phyloP scores from a whole-genome alignment of 1,284 basidiomycete species.

The Ganoderma resinaceum region DNA sequence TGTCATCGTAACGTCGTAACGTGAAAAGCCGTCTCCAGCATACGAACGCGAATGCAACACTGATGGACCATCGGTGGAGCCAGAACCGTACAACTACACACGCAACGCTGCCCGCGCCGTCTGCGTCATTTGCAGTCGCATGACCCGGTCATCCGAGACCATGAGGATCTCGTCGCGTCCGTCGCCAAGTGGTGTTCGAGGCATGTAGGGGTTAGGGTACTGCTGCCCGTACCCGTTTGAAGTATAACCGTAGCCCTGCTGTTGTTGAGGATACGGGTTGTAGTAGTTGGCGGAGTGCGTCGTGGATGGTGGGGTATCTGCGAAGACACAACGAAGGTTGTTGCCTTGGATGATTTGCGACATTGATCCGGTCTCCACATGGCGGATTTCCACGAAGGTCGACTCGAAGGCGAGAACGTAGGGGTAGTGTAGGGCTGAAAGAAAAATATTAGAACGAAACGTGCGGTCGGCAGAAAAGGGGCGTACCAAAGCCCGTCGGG shows the following conservation, averaged over 20 bases:
- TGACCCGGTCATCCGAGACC: constrained; percentile 81
- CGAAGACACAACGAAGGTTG: constrained; percentile 89
- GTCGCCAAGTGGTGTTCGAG: constrained; percentile 46
- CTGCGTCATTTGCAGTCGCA: constrained; percentile 63
- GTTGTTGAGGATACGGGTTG: constrained; percentile 41
- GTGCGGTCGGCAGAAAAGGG: not conserved
- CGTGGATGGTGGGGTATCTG: constrained; percentile 92
- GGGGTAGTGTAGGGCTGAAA: constrained; percentile 90
- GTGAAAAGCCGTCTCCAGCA: constrained; percentile 17
- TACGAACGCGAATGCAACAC: not conserved
- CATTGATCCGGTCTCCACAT: constrained; percentile 92
- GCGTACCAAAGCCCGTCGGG: constrained; percentile 92
- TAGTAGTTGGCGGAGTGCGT: constrained; percentile 51
- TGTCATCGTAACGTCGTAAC: constrained; percentile 22
- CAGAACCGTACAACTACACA: constrained; percentile 6
- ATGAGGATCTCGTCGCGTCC: constrained; percentile 81
- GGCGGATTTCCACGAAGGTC: constrained; percentile 95
- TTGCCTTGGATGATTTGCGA: constrained; percentile 96
- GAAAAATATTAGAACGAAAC: not conserved
- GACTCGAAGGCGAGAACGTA: constrained; percentile 98
- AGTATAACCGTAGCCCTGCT: constrained; percentile 38
- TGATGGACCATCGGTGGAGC: constrained; percentile 1
- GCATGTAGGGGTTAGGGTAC: constrained; percentile 51
- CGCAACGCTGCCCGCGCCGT: constrained; percentile 24
- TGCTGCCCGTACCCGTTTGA: constrained; percentile 52